These are phyloP conservation scores for Russula sp. DNA, from an alignment of 768 basidiomycete species.

Conservation along the genomic window DNA sequence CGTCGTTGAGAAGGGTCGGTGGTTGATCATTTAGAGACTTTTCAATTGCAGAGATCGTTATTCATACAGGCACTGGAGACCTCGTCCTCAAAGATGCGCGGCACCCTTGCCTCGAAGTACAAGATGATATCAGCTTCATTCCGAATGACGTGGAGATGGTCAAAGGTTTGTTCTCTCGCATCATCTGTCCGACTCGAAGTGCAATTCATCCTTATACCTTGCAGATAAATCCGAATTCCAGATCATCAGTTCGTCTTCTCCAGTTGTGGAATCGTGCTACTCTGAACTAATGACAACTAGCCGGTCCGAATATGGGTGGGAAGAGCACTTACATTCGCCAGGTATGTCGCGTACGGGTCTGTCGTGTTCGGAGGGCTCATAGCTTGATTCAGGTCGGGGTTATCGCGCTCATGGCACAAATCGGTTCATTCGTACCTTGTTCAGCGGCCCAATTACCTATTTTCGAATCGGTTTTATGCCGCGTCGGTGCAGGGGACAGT, in stretches of 20 bases:
- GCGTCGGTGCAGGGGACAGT: slow-evolving; percentile 96
- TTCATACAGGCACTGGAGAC: slow-evolving; percentile 62
- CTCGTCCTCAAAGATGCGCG: slow-evolving; percentile 78
- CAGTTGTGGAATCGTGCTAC: background rate
- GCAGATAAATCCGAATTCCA: slow-evolving; percentile 84
- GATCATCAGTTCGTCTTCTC: slow-evolving; percentile 66
- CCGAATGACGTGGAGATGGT: slow-evolving; percentile 94
- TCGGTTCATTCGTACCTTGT: slow-evolving; percentile 93
- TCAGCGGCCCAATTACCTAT: slow-evolving; percentile 79
- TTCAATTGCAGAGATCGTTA: background rate
- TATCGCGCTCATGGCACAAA: slow-evolving; percentile 94
- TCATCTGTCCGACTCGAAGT: background rate
- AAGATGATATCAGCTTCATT: slow-evolving; percentile 93
- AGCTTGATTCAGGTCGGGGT: slow-evolving; percentile 65
- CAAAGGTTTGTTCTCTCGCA: slow-evolving; percentile 45
- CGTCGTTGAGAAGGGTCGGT: slow-evolving; percentile 64
- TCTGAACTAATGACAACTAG: slow-evolving; percentile 30
- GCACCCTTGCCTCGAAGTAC: slow-evolving; percentile 94
- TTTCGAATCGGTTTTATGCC: slow-evolving; percentile 91
- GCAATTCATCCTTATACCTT: background rate
- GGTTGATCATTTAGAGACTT: background rate
- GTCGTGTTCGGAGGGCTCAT: background rate
- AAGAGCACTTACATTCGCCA: slow-evolving; percentile 97
- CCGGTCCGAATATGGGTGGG: slow-evolving; percentile 98
- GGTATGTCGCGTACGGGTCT: slow-evolving; percentile 31